phyloP scores from a whole-genome alignment of 176 grass and related monocot genomes.

The Elaeis guineensis region DNA sequence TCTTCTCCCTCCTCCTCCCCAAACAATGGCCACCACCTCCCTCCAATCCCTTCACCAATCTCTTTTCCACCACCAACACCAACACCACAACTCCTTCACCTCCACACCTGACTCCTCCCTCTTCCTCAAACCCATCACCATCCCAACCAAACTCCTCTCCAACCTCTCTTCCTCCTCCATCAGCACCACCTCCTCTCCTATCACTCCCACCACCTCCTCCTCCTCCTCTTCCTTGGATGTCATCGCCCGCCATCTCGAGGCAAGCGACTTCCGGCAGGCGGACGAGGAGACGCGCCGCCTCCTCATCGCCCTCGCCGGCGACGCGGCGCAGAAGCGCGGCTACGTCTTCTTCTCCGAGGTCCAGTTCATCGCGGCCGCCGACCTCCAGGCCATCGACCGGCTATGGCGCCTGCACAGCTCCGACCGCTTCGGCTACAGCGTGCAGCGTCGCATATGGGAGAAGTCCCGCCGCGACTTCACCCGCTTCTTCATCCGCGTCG shows the following conservation, averaged over 20 bases:
- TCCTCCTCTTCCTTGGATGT: conserved; percentile 30
- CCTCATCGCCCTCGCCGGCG: conserved; percentile 67
- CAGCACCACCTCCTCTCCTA: conserved; percentile 18
- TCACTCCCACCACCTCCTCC: conserved; percentile 16
- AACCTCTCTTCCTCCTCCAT: conserved; percentile 41
- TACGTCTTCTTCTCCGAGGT: conserved; percentile 98
- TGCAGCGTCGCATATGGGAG: conserved; percentile 77
- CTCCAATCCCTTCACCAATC: conserved; percentile 54
- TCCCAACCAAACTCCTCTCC: conserved; percentile 39
- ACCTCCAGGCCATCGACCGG: conserved; percentile 59
- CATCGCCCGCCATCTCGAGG: conserved; percentile 36
- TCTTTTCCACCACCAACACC: conserved; percentile 12
- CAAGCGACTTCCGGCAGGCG: conserved; percentile 48
- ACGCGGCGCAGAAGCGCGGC: conserved; percentile 65
- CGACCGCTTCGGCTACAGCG: conserved; percentile 73
- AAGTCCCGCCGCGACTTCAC: conserved; percentile 72
- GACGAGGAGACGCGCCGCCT: conserved; percentile 82
- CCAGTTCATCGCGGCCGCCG: conserved; percentile 50
- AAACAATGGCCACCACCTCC: conserved; percentile 39
- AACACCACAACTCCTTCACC: background rate
- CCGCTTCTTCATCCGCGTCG: conserved; percentile 69
- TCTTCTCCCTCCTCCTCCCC: too few relatives aligned
- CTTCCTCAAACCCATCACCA: conserved; percentile 27
- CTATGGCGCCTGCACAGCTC: conserved; percentile 68
- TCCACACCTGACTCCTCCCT: conserved; percentile 31